Evolutionary conservation across 2,329 filamentous ascomycete genomes (phyloP).

Genomic region (Aureobasidium leucospermi): DNA sequence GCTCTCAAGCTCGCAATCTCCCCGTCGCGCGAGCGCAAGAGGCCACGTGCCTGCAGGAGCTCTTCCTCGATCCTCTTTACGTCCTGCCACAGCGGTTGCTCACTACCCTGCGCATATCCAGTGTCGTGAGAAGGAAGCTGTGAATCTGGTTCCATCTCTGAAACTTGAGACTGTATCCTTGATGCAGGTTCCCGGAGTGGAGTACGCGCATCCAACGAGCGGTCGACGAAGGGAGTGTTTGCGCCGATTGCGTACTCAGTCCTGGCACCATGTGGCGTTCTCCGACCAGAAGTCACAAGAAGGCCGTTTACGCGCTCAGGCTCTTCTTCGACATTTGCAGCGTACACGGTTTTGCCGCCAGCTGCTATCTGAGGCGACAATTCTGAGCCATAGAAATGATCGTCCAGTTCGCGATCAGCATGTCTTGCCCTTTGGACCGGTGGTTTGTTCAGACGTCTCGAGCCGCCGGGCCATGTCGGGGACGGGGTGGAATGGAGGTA

Average conservation of each 20-base stretch:
- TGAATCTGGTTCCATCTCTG: not conserved
- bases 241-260: not conserved
- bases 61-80: conserved; percentile 1
- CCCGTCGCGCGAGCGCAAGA: not conserved
- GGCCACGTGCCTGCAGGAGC: not conserved
- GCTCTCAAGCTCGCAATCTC: not conserved
- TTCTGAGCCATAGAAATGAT: not conserved
- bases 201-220: not conserved
- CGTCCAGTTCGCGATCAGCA: not conserved
- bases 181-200: not conserved
- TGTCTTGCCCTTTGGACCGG: not conserved
- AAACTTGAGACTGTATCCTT: not conserved
- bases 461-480: not conserved
- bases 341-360: conserved; percentile 1
- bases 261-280: not conserved
- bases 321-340: not conserved
- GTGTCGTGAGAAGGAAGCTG: not conserved
- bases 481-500: conserved; percentile 8
- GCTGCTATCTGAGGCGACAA: not conserved
- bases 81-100: not conserved
- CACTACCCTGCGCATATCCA: not conserved
- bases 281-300: not conserved
- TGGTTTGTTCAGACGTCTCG: not conserved
- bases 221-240: not conserved
- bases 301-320: not conserved